A percentile compares a stretch with the other conserved stretches of the same genome.
Evolutionary conservation across 2,329 filamentous ascomycete genomes (phyloP).

Genomic region (Phoma herbarum): DNA sequence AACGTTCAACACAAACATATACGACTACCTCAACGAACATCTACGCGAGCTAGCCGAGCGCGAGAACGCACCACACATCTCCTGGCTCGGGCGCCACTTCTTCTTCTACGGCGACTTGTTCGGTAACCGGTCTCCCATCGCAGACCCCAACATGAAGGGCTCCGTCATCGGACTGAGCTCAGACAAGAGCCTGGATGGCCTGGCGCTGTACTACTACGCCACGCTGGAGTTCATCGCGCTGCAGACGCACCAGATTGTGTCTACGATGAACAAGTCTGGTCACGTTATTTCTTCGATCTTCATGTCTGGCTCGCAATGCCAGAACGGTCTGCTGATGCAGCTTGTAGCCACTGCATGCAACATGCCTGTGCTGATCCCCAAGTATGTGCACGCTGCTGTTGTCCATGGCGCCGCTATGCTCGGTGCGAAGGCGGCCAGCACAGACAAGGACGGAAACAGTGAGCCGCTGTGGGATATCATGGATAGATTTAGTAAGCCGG

Average conservation of each 20-base stretch:
- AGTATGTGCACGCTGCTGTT: slow-evolving; percentile 93
- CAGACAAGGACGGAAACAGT: slow-evolving; percentile 76
- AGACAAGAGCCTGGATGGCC: slow-evolving; percentile 85
- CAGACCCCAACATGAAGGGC: slow-evolving; percentile 92
- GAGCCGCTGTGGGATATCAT: slow-evolving; percentile 96
- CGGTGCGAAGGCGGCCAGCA: slow-evolving; percentile 93
- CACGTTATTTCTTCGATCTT: slow-evolving; percentile 93
- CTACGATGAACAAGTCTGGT: slow-evolving; percentile 89
- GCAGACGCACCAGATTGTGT: slow-evolving; percentile 94
- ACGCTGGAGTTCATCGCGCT: slow-evolving; percentile 98
- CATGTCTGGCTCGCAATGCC: slow-evolving; percentile 98
- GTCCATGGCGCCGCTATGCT: slow-evolving; percentile 99
- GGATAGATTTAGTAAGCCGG: slow-evolving; percentile 96
- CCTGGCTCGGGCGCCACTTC: slow-evolving; percentile 89
- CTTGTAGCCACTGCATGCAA: slow-evolving; percentile 89
- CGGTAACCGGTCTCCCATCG: slow-evolving; percentile 93
- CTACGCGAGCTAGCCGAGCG: slow-evolving; percentile 78
- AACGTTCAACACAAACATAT: slow-evolving; percentile 86
- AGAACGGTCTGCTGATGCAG: slow-evolving; percentile 91
- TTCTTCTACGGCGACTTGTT: slow-evolving; percentile 99
- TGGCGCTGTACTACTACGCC: slow-evolving; percentile 92
- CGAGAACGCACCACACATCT: slow-evolving; percentile 75
- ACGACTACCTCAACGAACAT: slow-evolving; percentile 92
- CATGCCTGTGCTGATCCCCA: slow-evolving; percentile 92
- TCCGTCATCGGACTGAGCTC: slow-evolving; percentile 85